phyloP scores from a whole-genome alignment of 1,284 basidiomycete genomes.

The Naganishia albida region DNA sequence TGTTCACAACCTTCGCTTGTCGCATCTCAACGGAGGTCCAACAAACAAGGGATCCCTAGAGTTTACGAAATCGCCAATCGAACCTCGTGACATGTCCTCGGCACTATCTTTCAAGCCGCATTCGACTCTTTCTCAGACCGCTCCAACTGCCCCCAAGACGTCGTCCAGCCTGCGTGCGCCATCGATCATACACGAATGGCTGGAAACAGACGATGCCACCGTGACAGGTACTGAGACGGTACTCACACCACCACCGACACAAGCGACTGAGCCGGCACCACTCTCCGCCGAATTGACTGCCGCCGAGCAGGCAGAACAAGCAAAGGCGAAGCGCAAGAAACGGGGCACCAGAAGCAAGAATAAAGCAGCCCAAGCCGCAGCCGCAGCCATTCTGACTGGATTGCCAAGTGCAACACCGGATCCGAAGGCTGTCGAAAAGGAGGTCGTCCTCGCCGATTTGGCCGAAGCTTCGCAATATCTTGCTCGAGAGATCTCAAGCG shows the following conservation, averaged over 20 bases:
- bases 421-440: constrained; percentile 38
- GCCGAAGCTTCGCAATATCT: constrained; percentile 77
- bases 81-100: constrained; percentile 19
- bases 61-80: constrained; percentile 32
- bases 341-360: constrained; percentile 52
- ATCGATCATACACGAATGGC: constrained; percentile 13
- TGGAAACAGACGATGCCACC: constrained; percentile 9
- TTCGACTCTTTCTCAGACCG: constrained; percentile 11
- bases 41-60: constrained; percentile 24
- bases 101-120: constrained; percentile 13
- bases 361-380: constrained; percentile 54
- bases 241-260: constrained; percentile 4
- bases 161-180: constrained; percentile 3
- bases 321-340: constrained; percentile 48
- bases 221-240: constrained; percentile 28
- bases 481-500: constrained; percentile 68
- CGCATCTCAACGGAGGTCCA: constrained; percentile 29
- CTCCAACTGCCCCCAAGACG: not conserved
- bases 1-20: constrained; percentile 44
- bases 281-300: constrained; percentile 41
- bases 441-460: constrained; percentile 62
- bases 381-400: constrained; percentile 39
- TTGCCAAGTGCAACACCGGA: constrained; percentile 37
- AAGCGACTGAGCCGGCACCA: constrained; percentile 2
- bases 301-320: constrained; percentile 39